phyloP scores from a whole-genome alignment of 1,284 basidiomycete species.

The Malassezia psittaci region DNA sequence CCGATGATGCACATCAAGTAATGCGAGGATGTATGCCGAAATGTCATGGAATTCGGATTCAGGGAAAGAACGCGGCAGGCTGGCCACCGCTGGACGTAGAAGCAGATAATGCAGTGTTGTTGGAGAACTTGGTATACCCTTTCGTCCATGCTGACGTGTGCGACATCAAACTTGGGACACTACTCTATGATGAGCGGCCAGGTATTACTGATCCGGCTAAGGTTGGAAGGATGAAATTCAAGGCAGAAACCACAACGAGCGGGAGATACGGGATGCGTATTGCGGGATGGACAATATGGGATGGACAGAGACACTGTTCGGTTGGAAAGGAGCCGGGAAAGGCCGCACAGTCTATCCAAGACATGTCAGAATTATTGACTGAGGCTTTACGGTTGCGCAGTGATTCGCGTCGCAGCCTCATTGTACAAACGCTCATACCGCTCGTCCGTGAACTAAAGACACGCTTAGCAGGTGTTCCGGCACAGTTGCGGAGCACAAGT shows the following conservation, averaged over 20 bases:
- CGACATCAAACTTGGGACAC: constrained; percentile 15
- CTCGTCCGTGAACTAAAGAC: not conserved
- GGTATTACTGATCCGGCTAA: not conserved
- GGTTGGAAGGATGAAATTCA: constrained; percentile 13
- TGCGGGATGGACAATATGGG: constrained; percentile 8
- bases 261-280: constrained; percentile 10
- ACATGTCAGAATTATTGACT: not conserved
- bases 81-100: not conserved
- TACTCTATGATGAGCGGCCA: constrained; percentile 11
- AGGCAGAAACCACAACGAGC: constrained; percentile 14
- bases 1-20: not conserved
- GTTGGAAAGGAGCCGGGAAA: constrained; percentile 13
- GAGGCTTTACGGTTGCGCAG: not conserved
- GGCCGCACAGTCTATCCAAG: constrained; percentile 4
- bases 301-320: not conserved
- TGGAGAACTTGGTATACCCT: constrained; percentile 5
- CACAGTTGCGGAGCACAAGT: constrained; percentile 9
- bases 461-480: not conserved
- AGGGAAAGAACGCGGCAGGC: not conserved
- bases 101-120: not conserved
- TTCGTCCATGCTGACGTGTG: constrained; percentile 9
- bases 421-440: constrained; percentile 2
- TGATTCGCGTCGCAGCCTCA: not conserved
- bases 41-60: constrained; percentile 9
- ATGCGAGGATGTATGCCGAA: constrained; percentile 7